These are phyloP conservation scores for Clathrospora elynae DNA, from an alignment of 2,329 filamentous ascomycete genomes.

Conservation along the genomic window DNA sequence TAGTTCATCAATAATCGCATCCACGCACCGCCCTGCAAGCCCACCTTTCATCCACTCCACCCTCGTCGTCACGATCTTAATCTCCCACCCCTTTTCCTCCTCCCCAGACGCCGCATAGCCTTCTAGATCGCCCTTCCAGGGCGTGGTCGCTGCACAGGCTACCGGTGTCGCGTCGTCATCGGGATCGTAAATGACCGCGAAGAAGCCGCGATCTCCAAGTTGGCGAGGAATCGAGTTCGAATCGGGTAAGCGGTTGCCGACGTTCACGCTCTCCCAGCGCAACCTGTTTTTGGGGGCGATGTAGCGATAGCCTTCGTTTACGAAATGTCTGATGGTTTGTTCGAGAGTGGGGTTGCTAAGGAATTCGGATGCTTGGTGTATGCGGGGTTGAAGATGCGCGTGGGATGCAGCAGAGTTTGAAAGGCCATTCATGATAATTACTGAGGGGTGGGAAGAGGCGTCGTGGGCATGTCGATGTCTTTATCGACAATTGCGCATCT, in stretches of 20 bases:
- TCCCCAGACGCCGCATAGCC: conserved; percentile 1
- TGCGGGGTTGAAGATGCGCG: conserved; percentile 1
- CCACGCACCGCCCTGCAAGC: conserved; percentile 10
- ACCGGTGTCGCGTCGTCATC: conserved; percentile 2
- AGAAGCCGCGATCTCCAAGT: conserved; percentile 9
- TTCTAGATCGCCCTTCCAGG: conserved; percentile 6
- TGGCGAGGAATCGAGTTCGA: background rate
- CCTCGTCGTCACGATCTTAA: conserved; percentile 12
- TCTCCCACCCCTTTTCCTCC: conserved; percentile 13
- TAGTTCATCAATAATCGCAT: conserved; percentile 9
- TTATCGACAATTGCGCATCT: no score
- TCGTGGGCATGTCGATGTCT: no score
- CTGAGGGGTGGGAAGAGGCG: no score
- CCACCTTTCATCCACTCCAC: conserved; percentile 11
- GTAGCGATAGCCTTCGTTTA: conserved; percentile 15
- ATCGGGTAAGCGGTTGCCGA: conserved; percentile 3
- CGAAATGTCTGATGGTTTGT: conserved; percentile 5
- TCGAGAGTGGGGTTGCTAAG: conserved; percentile 4
- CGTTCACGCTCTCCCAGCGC: conserved; percentile 6
- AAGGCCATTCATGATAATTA: no score
- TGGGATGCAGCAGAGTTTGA: background rate
- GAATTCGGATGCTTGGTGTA: conserved; percentile 7
- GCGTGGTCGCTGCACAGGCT: conserved; percentile 13
- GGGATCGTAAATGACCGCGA: conserved; percentile 4
- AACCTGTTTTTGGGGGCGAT: conserved; percentile 2